phyloP scores from a whole-genome alignment of 305 asterid species.

The Rubia tinctorum region DNA sequence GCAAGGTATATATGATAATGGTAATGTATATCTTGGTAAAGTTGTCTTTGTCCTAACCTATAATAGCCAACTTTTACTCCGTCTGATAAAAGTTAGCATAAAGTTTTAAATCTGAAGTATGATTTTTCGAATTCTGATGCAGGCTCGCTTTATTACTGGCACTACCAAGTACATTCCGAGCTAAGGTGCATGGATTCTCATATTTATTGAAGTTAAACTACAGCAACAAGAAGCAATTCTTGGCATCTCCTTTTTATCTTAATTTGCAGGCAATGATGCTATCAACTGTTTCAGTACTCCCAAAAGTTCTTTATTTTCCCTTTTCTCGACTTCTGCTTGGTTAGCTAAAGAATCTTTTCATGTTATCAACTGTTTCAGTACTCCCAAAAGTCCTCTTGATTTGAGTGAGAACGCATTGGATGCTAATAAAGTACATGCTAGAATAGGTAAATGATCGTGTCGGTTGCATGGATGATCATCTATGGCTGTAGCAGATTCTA shows the following conservation, averaged over 20 bases:
- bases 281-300: neutral
- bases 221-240: neutral
- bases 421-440: neutral
- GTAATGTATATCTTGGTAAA: neutral
- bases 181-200: constrained; percentile 23
- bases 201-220: constrained; percentile 23
- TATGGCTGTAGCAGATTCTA: no score
- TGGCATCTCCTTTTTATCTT: neutral
- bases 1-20: constrained; percentile 56
- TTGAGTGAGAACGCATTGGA: neutral
- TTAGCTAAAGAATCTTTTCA: neutral
- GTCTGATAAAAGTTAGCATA: neutral
- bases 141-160: constrained; percentile 37
- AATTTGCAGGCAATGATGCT: neutral
- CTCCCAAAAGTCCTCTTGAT: neutral
- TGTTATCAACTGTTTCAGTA: neutral
- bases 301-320: neutral
- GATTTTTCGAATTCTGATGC: constrained; percentile 9
- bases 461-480: no score
- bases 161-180: constrained; percentile 4
- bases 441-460: no score
- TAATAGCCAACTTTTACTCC: neutral
- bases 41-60: neutral
- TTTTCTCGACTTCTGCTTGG: neutral
- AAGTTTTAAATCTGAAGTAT: neutral